Evolutionary conservation across 768 basidiomycete genomes (phyloP).

Genomic region (Boletus huronensis): DNA sequence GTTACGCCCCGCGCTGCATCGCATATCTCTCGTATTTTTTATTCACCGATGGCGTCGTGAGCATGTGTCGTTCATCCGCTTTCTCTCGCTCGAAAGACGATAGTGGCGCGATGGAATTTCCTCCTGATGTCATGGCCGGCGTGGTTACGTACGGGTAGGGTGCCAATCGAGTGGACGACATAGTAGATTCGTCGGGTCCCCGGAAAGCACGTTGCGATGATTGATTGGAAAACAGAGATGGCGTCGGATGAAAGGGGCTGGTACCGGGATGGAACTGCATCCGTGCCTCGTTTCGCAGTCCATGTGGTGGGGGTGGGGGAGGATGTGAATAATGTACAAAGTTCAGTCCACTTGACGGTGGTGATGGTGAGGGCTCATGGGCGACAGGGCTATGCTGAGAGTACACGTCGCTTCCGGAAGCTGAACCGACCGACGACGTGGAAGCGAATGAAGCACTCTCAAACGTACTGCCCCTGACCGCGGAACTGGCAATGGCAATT

Average conservation of each 20-base stretch:
- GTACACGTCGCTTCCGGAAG: constrained; percentile 55
- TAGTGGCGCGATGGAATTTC: constrained; percentile 23
- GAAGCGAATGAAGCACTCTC: constrained; percentile 48
- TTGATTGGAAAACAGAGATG: constrained; percentile 39
- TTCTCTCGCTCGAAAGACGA: constrained; percentile 56
- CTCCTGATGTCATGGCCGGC: constrained; percentile 35
- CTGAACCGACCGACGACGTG: constrained; percentile 50
- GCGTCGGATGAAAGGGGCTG: constrained; percentile 37
- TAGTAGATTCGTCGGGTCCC: constrained; percentile 35
- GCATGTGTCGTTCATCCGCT: constrained; percentile 48
- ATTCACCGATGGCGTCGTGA: constrained; percentile 42
- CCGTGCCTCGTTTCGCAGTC: constrained; percentile 31
- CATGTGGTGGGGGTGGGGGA: constrained; percentile 34
- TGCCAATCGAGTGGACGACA: constrained; percentile 37
- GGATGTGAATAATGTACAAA: constrained; percentile 56
- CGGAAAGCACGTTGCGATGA: constrained; percentile 34
- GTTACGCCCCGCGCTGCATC: constrained; percentile 21
- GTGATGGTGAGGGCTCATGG: constrained; percentile 60
- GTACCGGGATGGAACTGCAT: constrained; percentile 22
- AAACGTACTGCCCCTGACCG: constrained; percentile 44
- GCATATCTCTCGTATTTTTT: constrained; percentile 30
- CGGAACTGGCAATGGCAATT: constrained; percentile 44
- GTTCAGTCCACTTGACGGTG: constrained; percentile 49
- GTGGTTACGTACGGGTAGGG: constrained; percentile 38
- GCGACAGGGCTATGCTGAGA: constrained; percentile 43